Percentiles rank a stretch among this genome's conserved stretches.
These are phyloP conservation scores for Blastobotrys malaysiensis DNA, from an alignment of 1,139 yeast genomes.

Conservation along the genomic window DNA sequence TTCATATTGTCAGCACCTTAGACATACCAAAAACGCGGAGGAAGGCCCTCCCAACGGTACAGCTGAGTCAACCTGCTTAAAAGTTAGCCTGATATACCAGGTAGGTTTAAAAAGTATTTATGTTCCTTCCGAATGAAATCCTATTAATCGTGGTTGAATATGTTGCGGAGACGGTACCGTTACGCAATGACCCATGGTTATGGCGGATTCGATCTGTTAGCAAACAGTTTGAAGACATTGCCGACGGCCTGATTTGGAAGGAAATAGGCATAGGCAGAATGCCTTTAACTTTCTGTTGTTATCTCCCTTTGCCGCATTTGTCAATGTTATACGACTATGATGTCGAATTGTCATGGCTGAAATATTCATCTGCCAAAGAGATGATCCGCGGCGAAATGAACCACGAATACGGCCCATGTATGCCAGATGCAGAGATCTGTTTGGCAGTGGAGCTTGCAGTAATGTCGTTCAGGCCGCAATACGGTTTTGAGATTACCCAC, in stretches of 20 bases:
- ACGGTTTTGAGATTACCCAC: not conserved
- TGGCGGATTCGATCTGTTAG: not conserved
- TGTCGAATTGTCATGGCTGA: too few species aligned
- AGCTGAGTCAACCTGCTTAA: too few species aligned
- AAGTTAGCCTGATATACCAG: too few species aligned
- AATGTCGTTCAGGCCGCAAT: not conserved
- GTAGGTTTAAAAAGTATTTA: too few species aligned
- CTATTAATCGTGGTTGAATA: not conserved
- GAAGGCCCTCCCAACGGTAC: too few species aligned
- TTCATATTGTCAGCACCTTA: too few species aligned
- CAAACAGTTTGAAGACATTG: not conserved
- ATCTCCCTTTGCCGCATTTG: too few species aligned
- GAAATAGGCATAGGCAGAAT: not conserved
- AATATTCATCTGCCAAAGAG: not conserved
- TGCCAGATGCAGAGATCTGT: not conserved
- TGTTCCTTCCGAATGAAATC: not conserved
- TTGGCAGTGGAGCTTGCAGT: not conserved
- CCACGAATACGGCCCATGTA: not conserved
- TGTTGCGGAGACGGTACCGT: not conserved
- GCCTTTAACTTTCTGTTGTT: too few species aligned
- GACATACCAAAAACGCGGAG: too few species aligned
- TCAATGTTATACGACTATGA: too few species aligned
- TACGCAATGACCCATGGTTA: not conserved
- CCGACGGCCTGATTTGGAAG: not conserved
- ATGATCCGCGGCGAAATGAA: not conserved